Base-by-base conservation (phyloP, 192 early-diverging fungal species). In the Jimgerdemannia flammicorona region DNA sequence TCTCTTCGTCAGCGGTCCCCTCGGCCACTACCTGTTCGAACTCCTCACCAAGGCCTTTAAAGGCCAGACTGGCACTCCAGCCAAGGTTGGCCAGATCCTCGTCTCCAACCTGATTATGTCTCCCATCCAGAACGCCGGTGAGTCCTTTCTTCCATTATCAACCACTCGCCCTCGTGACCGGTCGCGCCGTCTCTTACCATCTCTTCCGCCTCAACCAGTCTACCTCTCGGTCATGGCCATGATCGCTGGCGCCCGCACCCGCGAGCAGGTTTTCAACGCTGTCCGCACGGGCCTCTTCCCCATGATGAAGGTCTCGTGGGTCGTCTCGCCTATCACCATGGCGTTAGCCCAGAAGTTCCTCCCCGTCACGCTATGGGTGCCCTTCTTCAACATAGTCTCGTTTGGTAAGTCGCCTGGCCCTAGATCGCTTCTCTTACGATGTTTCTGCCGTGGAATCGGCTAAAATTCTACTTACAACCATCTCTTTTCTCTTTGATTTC, bases 371-470 rank as follows among this genome's bases (percentile, higher is more conserved):
- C 81, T 91, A 65, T 97, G 95, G 95, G 88, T 94, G 40, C 96
- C 96, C 39, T 97, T 96, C 88, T 97, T 96, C 85, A 95, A 96
- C 84, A 64, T 91, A 39, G 84, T 97, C 66, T 89, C 89, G 20
- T 96, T 96, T 75, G 80, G 81, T 82, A 82, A 82, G 77, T 81
- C 29, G 29, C 29, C 29, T 29, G 29, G 29, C 29, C 29, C 1
- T 29, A 29, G 29, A 29, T 19, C 43, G 18, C 3, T 4, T 18
- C 65, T 3, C 41, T 11, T 63, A 54, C 17, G 9, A 43, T 49
- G 29, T 29, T 29, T 29, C 29, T 29, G 29, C 29, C 29, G 29
- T 18, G 29, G 4, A 20, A 40, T 39, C 3, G n/a, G 3, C n/a
- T 3, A 43, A 29, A 0, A 29, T 29, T 29, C 29, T 29, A 29